Evolutionary conservation across 768 basidiomycete genomes (phyloP).

Genomic region (Agaricus blazei): DNA sequence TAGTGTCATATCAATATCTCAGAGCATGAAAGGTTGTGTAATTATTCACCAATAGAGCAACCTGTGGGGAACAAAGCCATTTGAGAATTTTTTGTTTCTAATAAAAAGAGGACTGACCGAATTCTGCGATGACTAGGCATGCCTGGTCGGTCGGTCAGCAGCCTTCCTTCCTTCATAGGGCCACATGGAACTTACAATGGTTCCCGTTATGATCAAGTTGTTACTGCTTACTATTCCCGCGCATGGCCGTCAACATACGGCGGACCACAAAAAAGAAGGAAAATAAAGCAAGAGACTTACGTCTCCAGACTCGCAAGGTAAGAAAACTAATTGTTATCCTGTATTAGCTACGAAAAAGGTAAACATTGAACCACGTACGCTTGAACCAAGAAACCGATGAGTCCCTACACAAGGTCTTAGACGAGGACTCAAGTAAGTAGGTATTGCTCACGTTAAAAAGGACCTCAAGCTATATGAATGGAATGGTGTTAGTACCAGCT

Average conservation of each 20-base stretch:
- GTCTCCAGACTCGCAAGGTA: slow-evolving; percentile 37
- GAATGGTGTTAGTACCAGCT: not conserved
- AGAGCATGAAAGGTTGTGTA: slow-evolving; percentile 1
- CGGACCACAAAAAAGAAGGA: not conserved
- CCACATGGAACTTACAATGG: slow-evolving; percentile 30
- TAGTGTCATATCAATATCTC: not conserved
- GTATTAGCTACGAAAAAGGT: not conserved
- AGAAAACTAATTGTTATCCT: slow-evolving; percentile 27
- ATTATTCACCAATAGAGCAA: slow-evolving; percentile 36
- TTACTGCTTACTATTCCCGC: slow-evolving; percentile 40
- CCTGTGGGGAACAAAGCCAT: slow-evolving; percentile 15
- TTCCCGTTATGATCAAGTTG: slow-evolving; percentile 34
- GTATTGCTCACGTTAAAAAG: slow-evolving; percentile 42
- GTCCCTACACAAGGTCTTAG: slow-evolving; percentile 27
- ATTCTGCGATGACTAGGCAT: slow-evolving; percentile 42
- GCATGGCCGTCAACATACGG: not conserved
- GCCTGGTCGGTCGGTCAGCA: slow-evolving; percentile 20
- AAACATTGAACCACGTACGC: slow-evolving; percentile 23
- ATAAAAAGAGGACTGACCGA: slow-evolving; percentile 29
- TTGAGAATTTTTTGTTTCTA: not conserved
- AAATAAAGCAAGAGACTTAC: slow-evolving; percentile 21
- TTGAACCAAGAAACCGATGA: slow-evolving; percentile 54
- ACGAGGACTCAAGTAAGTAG: not conserved
- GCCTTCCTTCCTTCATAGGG: not conserved
- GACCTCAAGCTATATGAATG: slow-evolving; percentile 41